Evolutionary conservation across 768 basidiomycete genomes (phyloP).

Genomic region (Phallus indusiatus): DNA sequence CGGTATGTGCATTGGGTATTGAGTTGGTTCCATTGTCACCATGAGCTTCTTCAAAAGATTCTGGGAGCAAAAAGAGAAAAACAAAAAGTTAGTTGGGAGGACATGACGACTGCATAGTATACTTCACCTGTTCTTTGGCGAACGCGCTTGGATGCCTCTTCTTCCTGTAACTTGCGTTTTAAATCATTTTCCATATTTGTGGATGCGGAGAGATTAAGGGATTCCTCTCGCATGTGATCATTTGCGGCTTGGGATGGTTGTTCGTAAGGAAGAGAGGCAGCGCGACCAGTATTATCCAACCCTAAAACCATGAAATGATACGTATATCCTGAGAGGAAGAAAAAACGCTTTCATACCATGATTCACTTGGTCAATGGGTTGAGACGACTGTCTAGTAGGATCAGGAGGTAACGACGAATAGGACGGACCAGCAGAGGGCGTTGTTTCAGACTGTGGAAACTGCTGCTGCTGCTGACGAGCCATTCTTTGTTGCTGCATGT

Average conservation of each 20-base stretch:
- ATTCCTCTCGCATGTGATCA: conserved; percentile 10
- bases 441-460: conserved; percentile 8
- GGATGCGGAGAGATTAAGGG: conserved; percentile 20
- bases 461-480: conserved; percentile 25
- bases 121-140: conserved; percentile 63
- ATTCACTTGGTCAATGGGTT: neutral
- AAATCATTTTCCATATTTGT: conserved; percentile 50
- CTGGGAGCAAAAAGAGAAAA: conserved; percentile 22
- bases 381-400: neutral
- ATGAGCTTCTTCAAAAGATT: conserved; percentile 36
- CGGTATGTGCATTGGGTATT: neutral
- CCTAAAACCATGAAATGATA: neutral
- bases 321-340: neutral
- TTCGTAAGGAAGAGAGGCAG: conserved; percentile 17
- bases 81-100: neutral
- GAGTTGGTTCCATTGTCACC: conserved; percentile 27
- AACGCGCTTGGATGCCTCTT: conserved; percentile 57
- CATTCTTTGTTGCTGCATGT: conserved; percentile 47
- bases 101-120: neutral
- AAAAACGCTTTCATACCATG: neutral
- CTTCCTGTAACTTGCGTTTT: conserved; percentile 68
- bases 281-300: conserved; percentile 7
- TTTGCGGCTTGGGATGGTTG: conserved; percentile 10
- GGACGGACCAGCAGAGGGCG: neutral
- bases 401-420: neutral